These are phyloP conservation scores for Tuber borchii DNA, from an alignment of 495 filamentous ascomycete genomes.

Conservation along the genomic window DNA sequence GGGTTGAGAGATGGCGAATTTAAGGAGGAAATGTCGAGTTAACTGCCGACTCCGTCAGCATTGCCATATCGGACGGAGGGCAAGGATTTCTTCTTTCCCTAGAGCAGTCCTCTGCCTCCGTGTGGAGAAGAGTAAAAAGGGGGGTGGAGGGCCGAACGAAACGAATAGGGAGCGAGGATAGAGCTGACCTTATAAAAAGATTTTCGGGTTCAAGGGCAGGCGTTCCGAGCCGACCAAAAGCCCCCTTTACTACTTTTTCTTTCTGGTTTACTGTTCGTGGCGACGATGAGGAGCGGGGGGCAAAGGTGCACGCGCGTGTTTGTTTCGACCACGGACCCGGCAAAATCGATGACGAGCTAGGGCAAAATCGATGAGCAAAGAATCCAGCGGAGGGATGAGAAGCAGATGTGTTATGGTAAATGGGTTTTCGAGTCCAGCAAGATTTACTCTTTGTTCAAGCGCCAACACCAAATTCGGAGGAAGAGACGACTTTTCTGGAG, in stretches of 20 bases:
- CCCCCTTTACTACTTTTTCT: conserved; percentile 27
- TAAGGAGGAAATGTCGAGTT: conserved; percentile 16
- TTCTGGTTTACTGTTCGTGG: conserved; percentile 19
- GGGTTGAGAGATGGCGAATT: conserved; percentile 26
- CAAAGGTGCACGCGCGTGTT: conserved; percentile 21
- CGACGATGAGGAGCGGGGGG: conserved; percentile 12
- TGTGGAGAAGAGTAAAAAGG: conserved; percentile 28
- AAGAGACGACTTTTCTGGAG: background rate
- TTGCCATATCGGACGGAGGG: conserved; percentile 30
- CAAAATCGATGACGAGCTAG: background rate
- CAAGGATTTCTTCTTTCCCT: conserved; percentile 19
- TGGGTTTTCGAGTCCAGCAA: conserved; percentile 16
- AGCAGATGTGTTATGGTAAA: conserved; percentile 8
- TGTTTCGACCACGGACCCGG: conserved; percentile 8
- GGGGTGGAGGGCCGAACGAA: conserved; percentile 27
- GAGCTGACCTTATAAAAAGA: conserved; percentile 24
- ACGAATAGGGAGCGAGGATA: conserved; percentile 34
- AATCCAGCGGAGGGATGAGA: conserved; percentile 10
- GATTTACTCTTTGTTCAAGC: conserved; percentile 33
- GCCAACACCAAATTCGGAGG: conserved; percentile 27
- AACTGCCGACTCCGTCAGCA: conserved; percentile 34
- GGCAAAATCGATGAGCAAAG: conserved; percentile 21
- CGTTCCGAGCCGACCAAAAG: background rate
- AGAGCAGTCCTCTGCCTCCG: conserved; percentile 11
- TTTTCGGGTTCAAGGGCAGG: background rate